These are phyloP conservation scores for Blepharisma japonicum DNA, from an alignment of 73 alveolate species.

Conservation along the genomic window DNA sequence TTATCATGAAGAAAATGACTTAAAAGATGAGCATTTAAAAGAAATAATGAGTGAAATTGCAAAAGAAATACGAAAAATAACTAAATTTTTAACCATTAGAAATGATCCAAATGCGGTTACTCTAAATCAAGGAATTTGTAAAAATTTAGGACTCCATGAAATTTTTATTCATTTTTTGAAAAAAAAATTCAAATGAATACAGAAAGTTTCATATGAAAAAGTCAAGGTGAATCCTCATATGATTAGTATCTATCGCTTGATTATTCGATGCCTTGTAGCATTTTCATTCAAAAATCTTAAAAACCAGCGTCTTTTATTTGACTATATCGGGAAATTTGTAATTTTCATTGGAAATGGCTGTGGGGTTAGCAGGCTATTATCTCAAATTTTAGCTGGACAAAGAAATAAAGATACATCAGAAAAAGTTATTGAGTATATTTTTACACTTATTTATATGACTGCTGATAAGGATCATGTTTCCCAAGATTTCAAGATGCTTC, in stretches of 20 bases:
- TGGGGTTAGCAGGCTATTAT: neutral
- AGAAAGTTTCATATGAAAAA: too few species aligned
- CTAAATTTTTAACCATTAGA: too few species aligned
- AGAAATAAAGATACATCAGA: conserved; percentile 7
- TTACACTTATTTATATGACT: neutral
- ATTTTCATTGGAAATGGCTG: conserved; percentile 8
- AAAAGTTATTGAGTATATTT: conserved; percentile 3
- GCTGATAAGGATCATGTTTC: neutral
- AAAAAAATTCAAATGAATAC: too few species aligned
- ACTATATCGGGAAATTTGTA: neutral
- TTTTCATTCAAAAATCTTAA: conserved; percentile 8
- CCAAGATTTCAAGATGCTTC: conserved; percentile 8
- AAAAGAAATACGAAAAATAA: too few species aligned
- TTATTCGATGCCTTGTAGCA: neutral
- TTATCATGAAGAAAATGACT: neutral
- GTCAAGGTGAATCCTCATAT: too few species aligned
- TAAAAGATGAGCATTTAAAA: neutral
- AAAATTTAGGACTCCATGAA: too few species aligned
- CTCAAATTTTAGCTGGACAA: neutral
- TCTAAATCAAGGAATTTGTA: too few species aligned
- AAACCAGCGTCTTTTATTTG: conserved; percentile 1
- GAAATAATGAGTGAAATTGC: too few species aligned
- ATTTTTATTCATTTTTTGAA: too few species aligned
- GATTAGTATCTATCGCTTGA: too few species aligned
- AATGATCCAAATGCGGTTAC: too few species aligned